phyloP scores from a whole-genome alignment of 2,329 filamentous ascomycete species.

The Ambrosiella beaveri region DNA sequence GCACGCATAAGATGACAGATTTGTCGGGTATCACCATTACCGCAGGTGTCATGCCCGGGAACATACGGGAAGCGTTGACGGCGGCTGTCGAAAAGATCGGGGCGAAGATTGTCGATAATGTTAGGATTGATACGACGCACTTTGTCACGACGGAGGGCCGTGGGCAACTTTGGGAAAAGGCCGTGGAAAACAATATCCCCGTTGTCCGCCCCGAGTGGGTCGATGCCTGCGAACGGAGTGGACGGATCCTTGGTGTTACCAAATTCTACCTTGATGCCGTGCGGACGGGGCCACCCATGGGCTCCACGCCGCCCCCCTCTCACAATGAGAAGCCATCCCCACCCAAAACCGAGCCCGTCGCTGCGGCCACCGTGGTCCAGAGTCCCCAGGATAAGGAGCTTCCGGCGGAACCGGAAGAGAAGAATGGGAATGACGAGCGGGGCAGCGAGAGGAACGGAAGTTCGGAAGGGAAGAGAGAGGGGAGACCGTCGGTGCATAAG shows the following conservation, averaged over 20 bases:
- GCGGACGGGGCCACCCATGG: conserved; percentile 28
- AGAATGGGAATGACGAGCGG: not conserved
- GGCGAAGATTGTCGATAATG: conserved; percentile 74
- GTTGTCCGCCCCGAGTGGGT: conserved; percentile 96
- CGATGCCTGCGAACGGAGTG: conserved; percentile 85
- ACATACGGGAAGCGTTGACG: conserved; percentile 54
- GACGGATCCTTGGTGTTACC: conserved; percentile 80
- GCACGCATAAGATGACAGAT: conserved; percentile 98
- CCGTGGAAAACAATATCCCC: conserved; percentile 92
- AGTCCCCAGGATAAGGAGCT: conserved; percentile 16
- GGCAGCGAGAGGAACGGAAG: too few relatives aligned
- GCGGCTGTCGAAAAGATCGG: conserved; percentile 74
- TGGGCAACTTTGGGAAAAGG: conserved; percentile 86
- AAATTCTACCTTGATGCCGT: conserved; percentile 88
- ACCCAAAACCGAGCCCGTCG: not conserved
- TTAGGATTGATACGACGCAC: conserved; percentile 94
- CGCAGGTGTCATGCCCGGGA: conserved; percentile 62
- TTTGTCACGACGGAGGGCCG: conserved; percentile 92
- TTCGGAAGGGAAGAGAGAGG: not conserved
- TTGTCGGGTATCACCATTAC: conserved; percentile 90
- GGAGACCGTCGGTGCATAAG: not conserved
- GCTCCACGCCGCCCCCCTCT: conserved; percentile 14
- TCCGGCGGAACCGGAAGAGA: conserved; percentile 12
- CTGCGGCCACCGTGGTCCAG: not conserved
- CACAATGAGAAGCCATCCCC: conserved; percentile 12